These are phyloP conservation scores for Nakaseomyces kungkrabaensis DNA, from an alignment of 1,139 yeast species.

Conservation along the genomic window DNA sequence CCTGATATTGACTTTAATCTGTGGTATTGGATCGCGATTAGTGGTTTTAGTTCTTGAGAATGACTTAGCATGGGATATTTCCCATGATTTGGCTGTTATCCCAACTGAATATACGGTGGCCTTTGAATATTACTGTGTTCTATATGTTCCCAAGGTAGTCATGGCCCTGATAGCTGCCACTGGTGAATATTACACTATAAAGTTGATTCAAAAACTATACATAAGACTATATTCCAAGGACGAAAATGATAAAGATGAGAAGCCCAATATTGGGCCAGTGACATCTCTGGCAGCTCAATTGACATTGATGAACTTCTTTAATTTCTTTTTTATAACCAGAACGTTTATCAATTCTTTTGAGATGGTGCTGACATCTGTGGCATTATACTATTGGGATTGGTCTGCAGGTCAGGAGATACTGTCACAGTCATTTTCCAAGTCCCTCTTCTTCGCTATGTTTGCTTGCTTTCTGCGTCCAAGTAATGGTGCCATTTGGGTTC, in stretches of 20 bases:
- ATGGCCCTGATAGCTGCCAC: constrained; percentile 64
- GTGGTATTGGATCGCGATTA: constrained; percentile 3
- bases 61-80: constrained; percentile 23
- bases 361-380: constrained; percentile 59
- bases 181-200: constrained; percentile 56
- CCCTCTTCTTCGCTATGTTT: constrained; percentile 39
- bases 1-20: not conserved
- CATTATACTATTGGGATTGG: constrained; percentile 71
- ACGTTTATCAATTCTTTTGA: constrained; percentile 85
- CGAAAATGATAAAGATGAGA: constrained; percentile 18
- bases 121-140: constrained; percentile 30
- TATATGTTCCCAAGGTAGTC: constrained; percentile 50
- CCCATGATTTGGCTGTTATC: constrained; percentile 8
- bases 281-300: constrained; percentile 29
- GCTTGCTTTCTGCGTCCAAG: constrained; percentile 76
- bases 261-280: constrained; percentile 5
- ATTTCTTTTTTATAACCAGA: constrained; percentile 71
- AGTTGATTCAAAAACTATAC: constrained; percentile 34
- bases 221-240: constrained; percentile 25
- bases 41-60: constrained; percentile 3
- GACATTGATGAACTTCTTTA: constrained; percentile 66
- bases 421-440: constrained; percentile 13
- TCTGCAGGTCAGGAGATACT: constrained; percentile 17
- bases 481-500: constrained; percentile 64
- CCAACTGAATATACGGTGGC: constrained; percentile 6